A percentile compares a stretch with the other conserved stretches of the same genome.
Evolutionary conservation across 1,284 basidiomycete species (phyloP).

Genomic region (Ganoderma resinaceum): DNA sequence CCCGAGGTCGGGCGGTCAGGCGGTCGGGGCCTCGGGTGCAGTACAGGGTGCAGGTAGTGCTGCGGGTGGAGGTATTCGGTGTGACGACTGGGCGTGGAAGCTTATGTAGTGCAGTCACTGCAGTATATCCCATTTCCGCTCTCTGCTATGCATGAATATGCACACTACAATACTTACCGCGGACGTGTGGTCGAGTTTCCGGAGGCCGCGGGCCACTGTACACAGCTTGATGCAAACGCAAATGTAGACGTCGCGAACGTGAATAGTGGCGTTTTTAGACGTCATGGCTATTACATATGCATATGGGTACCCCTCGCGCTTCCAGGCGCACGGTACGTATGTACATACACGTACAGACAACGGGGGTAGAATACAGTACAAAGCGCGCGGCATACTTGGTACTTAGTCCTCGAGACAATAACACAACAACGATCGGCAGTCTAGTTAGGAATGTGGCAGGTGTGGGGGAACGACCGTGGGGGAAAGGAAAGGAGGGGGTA

Average conservation of each 20-base stretch:
- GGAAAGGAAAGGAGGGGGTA: constrained; percentile 1
- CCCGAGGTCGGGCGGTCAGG: not conserved
- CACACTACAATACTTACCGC: too few relatives aligned
- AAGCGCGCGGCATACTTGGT: too few relatives aligned
- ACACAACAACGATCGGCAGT: not conserved
- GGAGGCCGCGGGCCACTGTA: not conserved
- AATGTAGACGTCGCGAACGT: too few relatives aligned
- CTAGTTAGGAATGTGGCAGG: not conserved
- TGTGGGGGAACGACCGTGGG: not conserved
- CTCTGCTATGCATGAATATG: not conserved
- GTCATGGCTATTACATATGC: not conserved
- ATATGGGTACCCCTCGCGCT: not conserved
- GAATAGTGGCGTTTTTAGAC: not conserved
- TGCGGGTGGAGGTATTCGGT: not conserved
- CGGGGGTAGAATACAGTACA: not conserved
- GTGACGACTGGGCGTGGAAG: not conserved
- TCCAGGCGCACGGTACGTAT: too few relatives aligned
- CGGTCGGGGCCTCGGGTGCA: not conserved
- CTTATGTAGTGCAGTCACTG: too few relatives aligned
- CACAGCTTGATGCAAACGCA: not conserved
- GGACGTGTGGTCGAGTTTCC: not conserved
- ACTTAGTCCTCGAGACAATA: not conserved
- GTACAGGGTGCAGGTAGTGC: not conserved
- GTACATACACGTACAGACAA: too few relatives aligned
- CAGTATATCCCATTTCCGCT: not conserved